Conservation (phyloP, 495 filamentous ascomycete species). For the Tirmania nivea region DNA sequence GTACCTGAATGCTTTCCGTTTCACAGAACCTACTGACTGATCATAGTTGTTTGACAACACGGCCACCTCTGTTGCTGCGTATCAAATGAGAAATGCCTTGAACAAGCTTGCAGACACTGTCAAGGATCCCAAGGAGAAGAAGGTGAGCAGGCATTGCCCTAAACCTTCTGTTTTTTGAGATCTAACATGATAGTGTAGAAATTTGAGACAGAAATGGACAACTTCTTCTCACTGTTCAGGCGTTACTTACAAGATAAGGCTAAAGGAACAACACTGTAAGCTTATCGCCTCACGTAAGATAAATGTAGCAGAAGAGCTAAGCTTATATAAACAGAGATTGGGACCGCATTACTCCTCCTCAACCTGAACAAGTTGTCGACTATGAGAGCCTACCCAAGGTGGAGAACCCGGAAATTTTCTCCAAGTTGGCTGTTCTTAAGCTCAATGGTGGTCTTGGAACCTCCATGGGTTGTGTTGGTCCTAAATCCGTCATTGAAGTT, state of each 20-base stretch:
- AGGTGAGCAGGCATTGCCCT: constrained; percentile 28
- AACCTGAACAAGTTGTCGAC: constrained; percentile 75
- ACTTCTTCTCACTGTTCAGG: constrained; percentile 97
- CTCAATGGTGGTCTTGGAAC: constrained; percentile 98
- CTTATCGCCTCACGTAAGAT: constrained; percentile 8
- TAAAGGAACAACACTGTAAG: constrained; percentile 72
- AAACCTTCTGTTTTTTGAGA: not conserved
- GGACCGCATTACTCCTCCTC: constrained; percentile 86
- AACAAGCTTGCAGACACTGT: constrained; percentile 82
- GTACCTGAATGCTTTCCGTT: not conserved
- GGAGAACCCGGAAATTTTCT: constrained; percentile 77
- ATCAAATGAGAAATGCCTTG: constrained; percentile 95
- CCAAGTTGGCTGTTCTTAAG: constrained; percentile 96
- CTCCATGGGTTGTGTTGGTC: constrained; percentile 98
- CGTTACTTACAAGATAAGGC: constrained; percentile 97
- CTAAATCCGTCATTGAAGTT: constrained; percentile 99
- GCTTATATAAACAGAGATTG: constrained; percentile 38
- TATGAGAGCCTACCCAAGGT: constrained; percentile 70
- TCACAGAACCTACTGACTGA: constrained; percentile 8
- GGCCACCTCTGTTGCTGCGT: constrained; percentile 88
- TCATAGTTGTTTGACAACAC: constrained; percentile 94
- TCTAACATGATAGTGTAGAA: constrained; percentile 23
- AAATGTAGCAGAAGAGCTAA: constrained; percentile 3
- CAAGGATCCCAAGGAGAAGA: constrained; percentile 59
- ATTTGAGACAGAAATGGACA: constrained; percentile 99